phyloP scores from a whole-genome alignment of 2,329 filamentous ascomycete genomes.

The Neofusicoccum kwambonambiense region DNA sequence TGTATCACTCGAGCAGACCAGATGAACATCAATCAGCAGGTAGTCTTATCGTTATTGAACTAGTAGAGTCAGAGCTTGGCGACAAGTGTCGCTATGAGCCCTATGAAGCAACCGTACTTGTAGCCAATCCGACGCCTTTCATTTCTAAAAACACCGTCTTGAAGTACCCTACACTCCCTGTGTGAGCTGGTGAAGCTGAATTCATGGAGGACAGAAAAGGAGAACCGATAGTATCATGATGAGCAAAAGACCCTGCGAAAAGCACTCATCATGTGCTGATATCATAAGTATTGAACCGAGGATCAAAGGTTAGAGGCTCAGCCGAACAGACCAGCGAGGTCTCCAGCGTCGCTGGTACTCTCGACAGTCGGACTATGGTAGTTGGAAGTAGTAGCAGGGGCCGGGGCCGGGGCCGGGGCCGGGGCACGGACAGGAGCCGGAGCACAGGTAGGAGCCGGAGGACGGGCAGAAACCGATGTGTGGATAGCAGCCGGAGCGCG shows the following conservation, averaged over 20 bases:
- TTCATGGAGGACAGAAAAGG: neutral
- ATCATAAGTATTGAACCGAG: too few species aligned
- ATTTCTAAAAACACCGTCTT: neutral
- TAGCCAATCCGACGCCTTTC: neutral
- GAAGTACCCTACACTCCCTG: neutral
- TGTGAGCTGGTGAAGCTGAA: neutral
- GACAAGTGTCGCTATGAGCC: neutral
- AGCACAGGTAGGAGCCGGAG: neutral
- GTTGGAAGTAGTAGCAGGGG: slow-evolving; percentile 16
- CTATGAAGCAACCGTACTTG: neutral
- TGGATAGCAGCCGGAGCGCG: too few species aligned
- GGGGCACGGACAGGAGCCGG: neutral
- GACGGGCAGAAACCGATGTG: too few species aligned
- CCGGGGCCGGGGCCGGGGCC: neutral
- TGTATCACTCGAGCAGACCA: neutral
- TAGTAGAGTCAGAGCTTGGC: neutral
- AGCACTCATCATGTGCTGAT: neutral
- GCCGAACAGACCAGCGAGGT: neutral
- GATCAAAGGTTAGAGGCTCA: neutral
- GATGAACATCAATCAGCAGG: neutral
- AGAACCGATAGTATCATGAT: neutral
- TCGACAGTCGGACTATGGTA: slow-evolving; percentile 28
- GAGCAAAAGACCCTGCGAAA: neutral
- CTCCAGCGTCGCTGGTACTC: slow-evolving; percentile 18
- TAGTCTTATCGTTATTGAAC: neutral